Evolutionary conservation across 805 yeast genomes (phyloP), one percentile per base, ranked within the genome.

Genomic region (Blastobotrys mokoenaii): DNA sequence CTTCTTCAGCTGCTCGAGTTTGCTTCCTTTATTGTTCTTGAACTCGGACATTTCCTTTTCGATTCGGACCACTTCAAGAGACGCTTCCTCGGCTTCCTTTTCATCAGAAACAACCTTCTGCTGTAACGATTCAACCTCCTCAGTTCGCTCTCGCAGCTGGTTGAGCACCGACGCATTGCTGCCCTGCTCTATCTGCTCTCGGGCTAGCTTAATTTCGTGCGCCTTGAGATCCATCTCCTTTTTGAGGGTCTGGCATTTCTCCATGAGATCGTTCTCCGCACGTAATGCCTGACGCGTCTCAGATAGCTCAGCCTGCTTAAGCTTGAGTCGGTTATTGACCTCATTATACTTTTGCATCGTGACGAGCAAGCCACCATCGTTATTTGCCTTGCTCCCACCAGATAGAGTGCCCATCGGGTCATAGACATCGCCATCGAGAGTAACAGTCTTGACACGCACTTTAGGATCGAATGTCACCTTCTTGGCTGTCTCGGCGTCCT

Each of bases 351-450:
- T 75, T 56, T 82, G 90, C 60, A 88, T 76, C 38, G 76, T 77
- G 9, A 77, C 61, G 46, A 89, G 68, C 2, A 83, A 62, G 0
- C 87, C 74, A 41, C 70, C 69, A 51, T 72, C 79, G 22, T 53
- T 51, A 53, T 90, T 73, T 10, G 34, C n/a, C 15, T 22, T 15
- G 16, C 94, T 80, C n/a, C 97, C 97, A 40, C 99, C 99, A 1
- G 96, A 84, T 22, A 93, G 69, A 6, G 95, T 85, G 12, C 99
- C 99, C 53, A 83, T 87, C 0, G 98, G 98, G 60, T 93, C 98
- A 64, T 89, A 93, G 9, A 82, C 75, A 62, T 93, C 98, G 43
- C 98, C 99, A 44, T 88, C 89, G 30, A 84, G 62, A 0, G 99
- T 93, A 12, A 94, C 87, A 27, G 94, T 81, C 56, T 88, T 79